Base-by-base conservation (phyloP, 495 filamentous ascomycete species). In the Podospora didyma region DNA sequence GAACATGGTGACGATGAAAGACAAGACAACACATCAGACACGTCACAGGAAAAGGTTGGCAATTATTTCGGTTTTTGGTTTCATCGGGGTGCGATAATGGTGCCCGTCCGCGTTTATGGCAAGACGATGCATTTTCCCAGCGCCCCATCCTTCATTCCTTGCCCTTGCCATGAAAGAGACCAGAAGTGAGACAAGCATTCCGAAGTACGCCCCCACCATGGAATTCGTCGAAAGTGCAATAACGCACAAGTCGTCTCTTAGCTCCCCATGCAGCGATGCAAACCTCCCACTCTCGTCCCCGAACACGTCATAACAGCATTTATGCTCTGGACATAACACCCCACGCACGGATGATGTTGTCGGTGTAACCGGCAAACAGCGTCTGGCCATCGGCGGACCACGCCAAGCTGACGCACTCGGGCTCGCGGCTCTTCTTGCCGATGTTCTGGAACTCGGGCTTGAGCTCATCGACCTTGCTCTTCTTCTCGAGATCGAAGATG, bases 401-500 rank as follows among this genome's bases (percentile, higher is more conserved):
- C 71, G 94, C 95, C 76, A 99, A 81, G 73, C 81, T 87, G 61
- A 99, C 86, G 80, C 93, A 97, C 88, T 99, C 94, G 61, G 95
- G 95, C 79, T 97, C 94, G 75, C 92, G 82, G 84, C 84, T 89
- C 92, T 97, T 97, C 92, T 96, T 96, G 79, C 94, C 92, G 72
- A 92, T 87, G 69, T 91, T 85, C 60, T 90, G 83, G 81, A 95
- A 97, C 71, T 98, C 95, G 62, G 95, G 95, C 89, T 96, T 97
- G 75, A 99, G 85, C 86, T 97, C 94, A 68, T 99, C 94, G 63
- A 99, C 94, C 87, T 97, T 97, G 86, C 88, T 93, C 90, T 99
- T 97, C 92, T 99, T 99, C 90, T 99, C 94, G 66, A 99, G 85
- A 75, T 99, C 94, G 80, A 99, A 99, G 83, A 99, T 97, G 85